These are phyloP conservation scores for Luffa aegyptiaca DNA, from an alignment of 306 rosid species.

Conservation along the genomic window DNA sequence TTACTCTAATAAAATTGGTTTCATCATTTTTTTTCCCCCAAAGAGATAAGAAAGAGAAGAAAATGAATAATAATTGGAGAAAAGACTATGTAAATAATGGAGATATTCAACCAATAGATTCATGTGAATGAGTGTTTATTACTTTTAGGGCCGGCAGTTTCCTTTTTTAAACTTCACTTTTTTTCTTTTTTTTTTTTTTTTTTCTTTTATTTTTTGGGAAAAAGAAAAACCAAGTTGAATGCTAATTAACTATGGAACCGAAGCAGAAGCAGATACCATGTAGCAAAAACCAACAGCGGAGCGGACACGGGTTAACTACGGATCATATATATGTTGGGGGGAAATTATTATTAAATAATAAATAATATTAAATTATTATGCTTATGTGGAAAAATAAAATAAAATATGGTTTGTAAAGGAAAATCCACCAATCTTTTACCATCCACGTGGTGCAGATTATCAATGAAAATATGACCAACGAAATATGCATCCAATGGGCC, in stretches of 20 bases:
- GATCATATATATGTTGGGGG: background rate
- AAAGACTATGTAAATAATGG: background rate
- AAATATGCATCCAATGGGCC: slow-evolving; percentile 9
- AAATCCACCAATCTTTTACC: background rate
- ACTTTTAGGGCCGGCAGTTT: background rate
- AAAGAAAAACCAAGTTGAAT: background rate
- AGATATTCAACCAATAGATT: background rate
- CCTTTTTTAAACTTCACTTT: background rate
- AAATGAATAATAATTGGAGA: background rate
- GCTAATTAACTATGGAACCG: background rate
- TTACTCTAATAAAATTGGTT: background rate
- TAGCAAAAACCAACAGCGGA: slow-evolving; percentile 1
- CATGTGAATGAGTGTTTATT: slow-evolving; percentile 5
- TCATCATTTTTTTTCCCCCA: background rate
- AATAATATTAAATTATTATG: background rate
- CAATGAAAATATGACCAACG: background rate
- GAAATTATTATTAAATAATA: background rate
- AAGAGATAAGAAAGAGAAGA: background rate
- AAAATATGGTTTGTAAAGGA: background rate
- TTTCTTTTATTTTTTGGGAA: background rate
- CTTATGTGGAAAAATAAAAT: background rate
- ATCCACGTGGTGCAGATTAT: background rate
- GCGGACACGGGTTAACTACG: background rate
- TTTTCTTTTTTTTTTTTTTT: background rate
- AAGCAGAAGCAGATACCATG: background rate